Conservation (phyloP, 2,329 filamentous ascomycete species). For the Xylaria arbuscula region DNA sequence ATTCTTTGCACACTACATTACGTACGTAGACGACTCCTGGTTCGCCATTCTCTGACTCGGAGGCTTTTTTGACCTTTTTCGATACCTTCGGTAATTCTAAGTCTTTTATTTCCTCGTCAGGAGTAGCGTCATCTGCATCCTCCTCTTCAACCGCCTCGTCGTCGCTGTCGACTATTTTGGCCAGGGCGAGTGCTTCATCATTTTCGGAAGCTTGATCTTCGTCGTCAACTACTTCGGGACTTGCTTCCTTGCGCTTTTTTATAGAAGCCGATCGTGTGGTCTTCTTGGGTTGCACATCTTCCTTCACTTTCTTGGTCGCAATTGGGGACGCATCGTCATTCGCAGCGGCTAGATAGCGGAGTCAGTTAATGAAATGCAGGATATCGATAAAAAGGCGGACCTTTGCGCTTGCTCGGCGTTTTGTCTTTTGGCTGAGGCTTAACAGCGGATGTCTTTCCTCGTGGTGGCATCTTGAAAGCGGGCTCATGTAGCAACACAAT, state of each 20-base stretch:
- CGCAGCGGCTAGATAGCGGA: constrained; percentile 48
- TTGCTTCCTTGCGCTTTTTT: constrained; percentile 46
- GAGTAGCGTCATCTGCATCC: constrained; percentile 50
- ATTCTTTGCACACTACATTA: background rate
- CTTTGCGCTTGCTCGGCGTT: constrained; percentile 53
- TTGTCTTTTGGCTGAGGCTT: constrained; percentile 54
- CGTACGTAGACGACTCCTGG: constrained; percentile 85
- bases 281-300: constrained; percentile 40
- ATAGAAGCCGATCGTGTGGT: constrained; percentile 42
- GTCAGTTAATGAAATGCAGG: constrained; percentile 18
- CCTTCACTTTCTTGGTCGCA: constrained; percentile 29
- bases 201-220: constrained; percentile 44
- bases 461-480: constrained; percentile 55
- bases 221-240: constrained; percentile 50
- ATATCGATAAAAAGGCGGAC: constrained; percentile 42
- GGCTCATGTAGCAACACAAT: constrained; percentile 5
- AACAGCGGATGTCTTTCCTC: constrained; percentile 50
- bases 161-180: constrained; percentile 59
- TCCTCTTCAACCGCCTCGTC: constrained; percentile 53
- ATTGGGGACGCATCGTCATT: constrained; percentile 59
- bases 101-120: constrained; percentile 61
- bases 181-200: constrained; percentile 58
- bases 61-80: constrained; percentile 56
- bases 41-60: constrained; percentile 56
- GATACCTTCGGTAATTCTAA: constrained; percentile 63